Conservation (phyloP, 140 eudicot species). For the Erigeron philadelphicus region DNA sequence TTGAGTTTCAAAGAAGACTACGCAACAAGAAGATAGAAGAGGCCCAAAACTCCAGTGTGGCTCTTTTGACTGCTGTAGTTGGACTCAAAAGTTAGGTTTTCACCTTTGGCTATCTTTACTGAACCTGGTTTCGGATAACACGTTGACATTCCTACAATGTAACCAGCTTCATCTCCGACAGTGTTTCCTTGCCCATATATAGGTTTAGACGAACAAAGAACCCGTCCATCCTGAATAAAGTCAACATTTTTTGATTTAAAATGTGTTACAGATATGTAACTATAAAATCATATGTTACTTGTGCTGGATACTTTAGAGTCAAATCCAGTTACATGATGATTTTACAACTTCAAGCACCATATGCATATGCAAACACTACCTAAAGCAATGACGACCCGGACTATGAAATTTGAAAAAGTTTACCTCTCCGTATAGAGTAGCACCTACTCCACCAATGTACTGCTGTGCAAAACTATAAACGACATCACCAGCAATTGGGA, state of each 20-base stretch:
- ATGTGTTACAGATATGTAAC: not conserved
- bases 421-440: conserved; percentile 76
- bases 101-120: conserved; percentile 52
- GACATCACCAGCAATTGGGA: conserved; percentile 63
- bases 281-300: not conserved
- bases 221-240: conserved; percentile 53
- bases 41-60: conserved; percentile 87
- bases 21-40: conserved; percentile 73
- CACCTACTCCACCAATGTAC: conserved; percentile 67
- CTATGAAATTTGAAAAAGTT: not conserved
- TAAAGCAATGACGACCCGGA: not conserved
- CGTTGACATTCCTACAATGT: conserved; percentile 85
- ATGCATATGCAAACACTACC: too few relatives aligned
- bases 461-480: conserved; percentile 82
- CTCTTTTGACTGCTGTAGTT: conserved; percentile 48
- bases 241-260: not conserved
- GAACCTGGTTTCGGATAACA: conserved; percentile 85
- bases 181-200: conserved; percentile 62
- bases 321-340: not conserved
- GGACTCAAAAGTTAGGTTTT: conserved; percentile 52
- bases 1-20: conserved; percentile 32
- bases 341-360: too few relatives aligned
- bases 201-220: conserved; percentile 65
- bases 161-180: conserved; percentile 85
- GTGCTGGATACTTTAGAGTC: not conserved